phyloP scores from a whole-genome alignment of 2,329 filamentous ascomycete species.

The Fusarium tupiense region DNA sequence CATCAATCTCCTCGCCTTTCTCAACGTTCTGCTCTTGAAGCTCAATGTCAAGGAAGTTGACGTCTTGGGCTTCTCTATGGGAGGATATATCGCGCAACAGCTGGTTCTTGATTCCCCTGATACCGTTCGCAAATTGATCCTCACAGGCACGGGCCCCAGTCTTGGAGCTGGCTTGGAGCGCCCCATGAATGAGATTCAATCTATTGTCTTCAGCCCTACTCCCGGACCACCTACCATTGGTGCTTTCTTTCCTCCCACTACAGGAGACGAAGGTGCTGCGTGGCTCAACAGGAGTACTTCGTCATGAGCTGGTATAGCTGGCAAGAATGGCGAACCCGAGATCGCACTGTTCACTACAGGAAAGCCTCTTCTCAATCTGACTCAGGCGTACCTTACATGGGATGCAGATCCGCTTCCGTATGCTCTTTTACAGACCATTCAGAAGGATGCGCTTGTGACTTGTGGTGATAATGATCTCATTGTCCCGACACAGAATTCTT shows the following conservation, averaged over 20 bases:
- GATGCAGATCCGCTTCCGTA: not conserved
- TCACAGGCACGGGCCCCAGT: not conserved
- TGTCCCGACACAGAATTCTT: not conserved
- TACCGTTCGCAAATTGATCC: rapidly evolving
- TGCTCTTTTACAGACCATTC: not conserved
- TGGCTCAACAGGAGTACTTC: not conserved
- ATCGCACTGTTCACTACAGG: not conserved
- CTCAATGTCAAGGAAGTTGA: not conserved
- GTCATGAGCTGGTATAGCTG: rapidly evolving
- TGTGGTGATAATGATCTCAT: not conserved
- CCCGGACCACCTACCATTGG: not conserved
- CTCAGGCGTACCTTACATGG: not conserved
- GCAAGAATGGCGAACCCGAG: not conserved
- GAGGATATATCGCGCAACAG: not conserved
- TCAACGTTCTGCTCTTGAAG: not conserved
- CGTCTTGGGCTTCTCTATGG: not conserved
- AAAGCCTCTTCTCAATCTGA: not conserved
- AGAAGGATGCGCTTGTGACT: not conserved
- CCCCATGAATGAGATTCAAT: not conserved
- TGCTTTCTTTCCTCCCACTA: not conserved
- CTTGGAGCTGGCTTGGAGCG: not conserved
- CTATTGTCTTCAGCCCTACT: not conserved
- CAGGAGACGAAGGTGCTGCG: not conserved
- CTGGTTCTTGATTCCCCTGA: not conserved
- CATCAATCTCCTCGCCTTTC: not conserved